Evolutionary conservation across 257 asterid species (phyloP).

Genomic region (Haberlea rhodopensis): DNA sequence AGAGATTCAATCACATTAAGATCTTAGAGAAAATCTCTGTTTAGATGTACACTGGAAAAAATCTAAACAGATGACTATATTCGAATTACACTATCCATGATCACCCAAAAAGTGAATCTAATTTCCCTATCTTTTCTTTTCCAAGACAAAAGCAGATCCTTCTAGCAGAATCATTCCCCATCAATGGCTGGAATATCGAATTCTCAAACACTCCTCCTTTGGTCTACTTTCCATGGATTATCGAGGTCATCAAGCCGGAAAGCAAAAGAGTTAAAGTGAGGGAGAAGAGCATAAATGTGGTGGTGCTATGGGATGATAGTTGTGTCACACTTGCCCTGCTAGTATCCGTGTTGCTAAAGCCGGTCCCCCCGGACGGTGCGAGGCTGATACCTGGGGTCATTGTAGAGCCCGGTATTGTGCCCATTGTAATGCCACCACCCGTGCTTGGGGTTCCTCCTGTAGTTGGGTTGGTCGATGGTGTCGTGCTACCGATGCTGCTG

Average conservation of each 20-base stretch:
- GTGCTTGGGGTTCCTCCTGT: conserved; percentile 16
- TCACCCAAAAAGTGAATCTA: conserved; percentile 17
- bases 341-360: conserved; percentile 14
- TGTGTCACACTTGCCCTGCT: conserved; percentile 21
- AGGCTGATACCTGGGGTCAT: conserved; percentile 24
- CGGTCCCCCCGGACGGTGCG: conserved; percentile 20
- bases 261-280: conserved; percentile 18
- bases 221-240: conserved; percentile 5
- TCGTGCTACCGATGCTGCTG: conserved; percentile 33
- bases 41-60: conserved; percentile 49
- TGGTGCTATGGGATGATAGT: conserved; percentile 5
- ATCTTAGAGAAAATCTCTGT: conserved; percentile 16
- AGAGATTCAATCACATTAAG: background rate
- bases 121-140: conserved; percentile 26
- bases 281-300: conserved; percentile 11
- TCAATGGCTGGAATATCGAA: background rate
- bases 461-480: background rate
- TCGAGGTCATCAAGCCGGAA: conserved; percentile 1
- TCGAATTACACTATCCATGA: background rate
- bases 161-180: background rate
- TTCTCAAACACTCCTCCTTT: background rate
- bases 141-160: too few relatives aligned
- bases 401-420: conserved; percentile 29
- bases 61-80: conserved; percentile 27
- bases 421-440: conserved; percentile 14